These are phyloP conservation scores for Elsinoe perseae DNA, from an alignment of 2,329 filamentous ascomycete species.

Conservation along the genomic window DNA sequence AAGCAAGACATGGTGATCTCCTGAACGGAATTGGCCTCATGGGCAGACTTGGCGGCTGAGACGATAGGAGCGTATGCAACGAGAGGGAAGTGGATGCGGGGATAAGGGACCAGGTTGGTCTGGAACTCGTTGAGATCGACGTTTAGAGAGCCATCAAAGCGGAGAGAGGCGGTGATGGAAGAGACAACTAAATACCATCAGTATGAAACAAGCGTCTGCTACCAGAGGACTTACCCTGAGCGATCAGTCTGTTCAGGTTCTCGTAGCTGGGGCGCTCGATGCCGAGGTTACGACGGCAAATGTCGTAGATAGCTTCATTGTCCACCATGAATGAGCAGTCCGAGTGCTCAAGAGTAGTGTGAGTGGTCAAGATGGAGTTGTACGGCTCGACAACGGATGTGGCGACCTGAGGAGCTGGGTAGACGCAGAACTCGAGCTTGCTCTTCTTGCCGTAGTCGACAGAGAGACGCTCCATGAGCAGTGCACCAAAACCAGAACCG, in stretches of 20 bases:
- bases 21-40: conserved; percentile 96
- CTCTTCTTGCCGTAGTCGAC: conserved; percentile 99
- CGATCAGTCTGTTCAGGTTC: conserved; percentile 98
- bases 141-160: conserved; percentile 97
- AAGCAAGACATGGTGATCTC: conserved; percentile 99
- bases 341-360: conserved; percentile 98
- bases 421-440: conserved; percentile 99
- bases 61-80: conserved; percentile 93
- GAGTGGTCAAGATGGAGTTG: conserved; percentile 98
- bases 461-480: conserved; percentile 97
- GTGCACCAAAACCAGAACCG: conserved; percentile 94
- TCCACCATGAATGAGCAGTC: conserved; percentile 99
- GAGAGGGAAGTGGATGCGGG: conserved; percentile 98
- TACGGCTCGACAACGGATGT: conserved; percentile 98
- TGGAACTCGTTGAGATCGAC: conserved; percentile 99
- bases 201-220: background rate
- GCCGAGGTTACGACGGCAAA: conserved; percentile 94
- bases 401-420: conserved; percentile 93
- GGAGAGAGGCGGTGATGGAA: conserved; percentile 95
- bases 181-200: conserved; percentile 63
- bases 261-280: conserved; percentile 97
- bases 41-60: conserved; percentile 87
- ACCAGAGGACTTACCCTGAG: conserved; percentile 60
- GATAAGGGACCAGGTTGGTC: conserved; percentile 98
- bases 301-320: conserved; percentile 99